phyloP scores from a whole-genome alignment of 225 moss, liverwort and hornwort species.

The Rhytidiadelphus loreus region DNA sequence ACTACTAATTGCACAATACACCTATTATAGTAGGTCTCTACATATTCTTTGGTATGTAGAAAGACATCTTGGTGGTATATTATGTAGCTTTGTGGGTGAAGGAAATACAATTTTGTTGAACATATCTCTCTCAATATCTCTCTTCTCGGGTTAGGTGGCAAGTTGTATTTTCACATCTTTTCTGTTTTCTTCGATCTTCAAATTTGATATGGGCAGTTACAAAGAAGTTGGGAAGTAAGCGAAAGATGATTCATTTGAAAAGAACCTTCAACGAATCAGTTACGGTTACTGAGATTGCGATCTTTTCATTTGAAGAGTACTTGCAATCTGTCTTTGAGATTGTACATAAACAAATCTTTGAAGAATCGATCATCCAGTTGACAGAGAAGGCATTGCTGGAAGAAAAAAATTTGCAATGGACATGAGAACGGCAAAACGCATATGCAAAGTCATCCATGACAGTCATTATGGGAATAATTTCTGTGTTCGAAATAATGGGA shows the following conservation, averaged over 20 bases:
- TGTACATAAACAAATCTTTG: background rate
- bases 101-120: too few species aligned
- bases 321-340: background rate
- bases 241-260: background rate
- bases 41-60: background rate
- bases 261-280: background rate
- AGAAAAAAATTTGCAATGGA: background rate
- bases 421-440: background rate
- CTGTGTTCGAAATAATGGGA: background rate
- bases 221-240: background rate
- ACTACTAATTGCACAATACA: background rate
- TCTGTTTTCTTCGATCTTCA: background rate
- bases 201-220: too few species aligned
- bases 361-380: background rate
- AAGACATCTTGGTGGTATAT: background rate
- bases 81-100: background rate
- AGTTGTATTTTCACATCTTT: background rate
- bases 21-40: too few species aligned
- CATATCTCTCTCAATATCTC: background rate
- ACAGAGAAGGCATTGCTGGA: background rate
- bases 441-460: background rate
- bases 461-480: background rate
- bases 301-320: too few species aligned
- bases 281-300: too few species aligned
- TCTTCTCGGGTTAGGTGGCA: background rate